Evolutionary conservation across 148 eudicot species (phyloP).

Genomic region (Vaccinium vitisidaea): DNA sequence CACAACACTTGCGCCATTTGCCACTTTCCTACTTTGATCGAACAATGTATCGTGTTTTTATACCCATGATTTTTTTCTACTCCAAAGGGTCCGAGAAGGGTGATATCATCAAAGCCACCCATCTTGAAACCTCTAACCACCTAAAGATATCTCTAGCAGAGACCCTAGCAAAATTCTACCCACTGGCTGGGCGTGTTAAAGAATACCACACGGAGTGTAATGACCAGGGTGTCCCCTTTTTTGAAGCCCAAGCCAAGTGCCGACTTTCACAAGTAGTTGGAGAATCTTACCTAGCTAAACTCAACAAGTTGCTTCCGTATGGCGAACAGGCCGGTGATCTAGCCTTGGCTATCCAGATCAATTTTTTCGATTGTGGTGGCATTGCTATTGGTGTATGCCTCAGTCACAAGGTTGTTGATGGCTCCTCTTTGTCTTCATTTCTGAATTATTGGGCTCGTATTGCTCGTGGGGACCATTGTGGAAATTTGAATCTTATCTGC

Average conservation of each 20-base stretch:
- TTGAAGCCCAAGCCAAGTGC: constrained; percentile 4
- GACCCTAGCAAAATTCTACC: background rate
- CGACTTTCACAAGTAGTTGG: background rate
- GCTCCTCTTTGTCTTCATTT: background rate
- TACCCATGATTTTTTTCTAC: background rate
- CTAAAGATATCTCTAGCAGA: background rate
- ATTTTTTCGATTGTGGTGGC: constrained; percentile 2
- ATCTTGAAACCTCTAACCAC: background rate
- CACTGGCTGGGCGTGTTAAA: background rate
- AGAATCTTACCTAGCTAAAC: background rate
- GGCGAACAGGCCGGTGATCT: background rate
- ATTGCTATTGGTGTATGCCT: background rate
- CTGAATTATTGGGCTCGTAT: background rate
- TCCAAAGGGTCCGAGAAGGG: background rate
- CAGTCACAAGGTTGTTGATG: background rate
- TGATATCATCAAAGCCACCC: background rate
- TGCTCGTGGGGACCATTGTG: background rate
- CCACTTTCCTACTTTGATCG: background rate
- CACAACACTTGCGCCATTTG: background rate
- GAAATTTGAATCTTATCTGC: background rate
- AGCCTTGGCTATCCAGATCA: background rate
- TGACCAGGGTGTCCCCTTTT: background rate
- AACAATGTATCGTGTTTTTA: background rate
- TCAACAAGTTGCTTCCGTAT: background rate
- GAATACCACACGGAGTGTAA: background rate